Base-by-base conservation (phyloP, 805 yeast genomes). In the Candida vaughaniae region DNA sequence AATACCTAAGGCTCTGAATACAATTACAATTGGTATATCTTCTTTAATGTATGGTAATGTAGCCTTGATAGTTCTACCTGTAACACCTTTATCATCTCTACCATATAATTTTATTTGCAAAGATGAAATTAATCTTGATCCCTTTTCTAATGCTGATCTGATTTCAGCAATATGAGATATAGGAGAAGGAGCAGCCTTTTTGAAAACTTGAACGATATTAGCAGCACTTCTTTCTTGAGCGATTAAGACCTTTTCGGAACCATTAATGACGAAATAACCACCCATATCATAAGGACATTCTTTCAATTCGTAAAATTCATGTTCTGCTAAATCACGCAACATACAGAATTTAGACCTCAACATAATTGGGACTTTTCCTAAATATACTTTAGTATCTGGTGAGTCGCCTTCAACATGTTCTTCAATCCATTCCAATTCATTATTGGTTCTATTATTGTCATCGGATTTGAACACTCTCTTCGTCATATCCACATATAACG, bases 211-310 rank as follows among this genome's bases (percentile, higher is more conserved):
- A 25, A 93, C 99, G 48, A 93, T 93, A 59, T 93, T 93, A 33
- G 99, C 99, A 10, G 99, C 98, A 42, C 93, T 82, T 62, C 99
- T 80, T 66, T 93, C 99, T 68, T 93, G 99, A 22, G 99, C 99
- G 70, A 93, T 93, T 55, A 93, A 73, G 39, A 93, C 99, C 63
- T 93, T 93, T 62, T 93, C 99, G 15, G 97, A 88, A 53, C 99
- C 99, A 69, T 93, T 93, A 58, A 93, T 93, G 51, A 93, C 90
- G 60, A 93, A 93, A 65, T 93, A 93, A 45, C 99, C 99, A 64
- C 99, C 99, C 95, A 93, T 95, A 74, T 93, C 99, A 65, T 87
- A 93, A 22, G 99, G 99, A 69, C 99, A 93, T 67, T 93, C 99
- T 64, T 93, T 90, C 58, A 93, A 77, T 53, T 89, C 95, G 66